Evolutionary conservation across 2,329 filamentous ascomycete species (phyloP), one percentile per base, ranked within the genome.

Genomic region (Chaetomium strumarium): DNA sequence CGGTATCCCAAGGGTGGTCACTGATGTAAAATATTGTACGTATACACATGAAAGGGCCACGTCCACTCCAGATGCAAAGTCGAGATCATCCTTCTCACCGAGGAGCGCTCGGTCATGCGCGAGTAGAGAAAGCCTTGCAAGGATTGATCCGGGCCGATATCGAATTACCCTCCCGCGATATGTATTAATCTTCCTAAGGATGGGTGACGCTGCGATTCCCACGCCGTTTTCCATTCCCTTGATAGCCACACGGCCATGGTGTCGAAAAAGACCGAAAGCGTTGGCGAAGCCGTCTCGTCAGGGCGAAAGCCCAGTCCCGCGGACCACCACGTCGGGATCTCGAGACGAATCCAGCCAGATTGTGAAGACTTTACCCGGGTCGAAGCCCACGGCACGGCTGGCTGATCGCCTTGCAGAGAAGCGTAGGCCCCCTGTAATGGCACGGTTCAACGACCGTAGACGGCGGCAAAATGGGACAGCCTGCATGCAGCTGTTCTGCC

Each of bases 401-500:
- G 38, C 50, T 57, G 40, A 46, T 40, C 51, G 40, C 41, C 40
- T 34, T 29, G 8, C 6, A 17, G 8, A 16, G 20, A 36, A 56
- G 46, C 31, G 51, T 46, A 47, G 37, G 19, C 20, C 43, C 38
- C 46, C 34, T 16, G 39, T 33, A 38, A 19, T 33, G 41, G 20
- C 30, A 42, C 49, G 49, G 51, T 16, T 42, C 36, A 40, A 20
- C n/a, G 36, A 19, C 19, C 24, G 16, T 38, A 17, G 19, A 30
- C 42, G 40, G 53, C 58, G 54, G 52, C 37, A 60, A 58, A 57
- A 59, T 43, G 16, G 45, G 45, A 43, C 42, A 37, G 33, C 52
- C 41, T 56, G 51, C 55, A 58, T 59, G 54, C 48, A 60, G 39
- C 58, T 56, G 52, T 58, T 62, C 57, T 60, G 60, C 58, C 59